A percentile compares a stretch with the other conserved stretches of the same genome.
phyloP scores from a whole-genome alignment of 1,284 basidiomycete species.

The Ustilago cynodontis region DNA sequence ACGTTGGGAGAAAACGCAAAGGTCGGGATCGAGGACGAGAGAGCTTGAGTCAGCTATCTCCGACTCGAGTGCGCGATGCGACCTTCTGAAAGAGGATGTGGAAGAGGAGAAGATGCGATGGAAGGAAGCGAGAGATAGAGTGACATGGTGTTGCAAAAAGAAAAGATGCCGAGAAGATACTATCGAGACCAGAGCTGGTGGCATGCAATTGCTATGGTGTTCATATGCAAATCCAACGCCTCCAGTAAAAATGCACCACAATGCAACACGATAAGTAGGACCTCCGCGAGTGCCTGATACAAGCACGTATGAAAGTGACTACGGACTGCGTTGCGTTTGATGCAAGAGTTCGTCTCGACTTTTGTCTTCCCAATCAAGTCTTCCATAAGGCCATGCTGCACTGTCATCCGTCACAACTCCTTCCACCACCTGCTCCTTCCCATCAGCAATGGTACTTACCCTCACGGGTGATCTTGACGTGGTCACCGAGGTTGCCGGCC shows the following conservation, averaged over 20 bases:
- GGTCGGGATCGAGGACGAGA: conserved; percentile 54
- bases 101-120: background rate
- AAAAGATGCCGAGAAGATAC: background rate
- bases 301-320: background rate
- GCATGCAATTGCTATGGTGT: background rate
- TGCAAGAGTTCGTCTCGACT: background rate
- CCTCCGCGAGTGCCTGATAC: background rate
- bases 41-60: conserved; percentile 54
- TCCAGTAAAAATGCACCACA: background rate
- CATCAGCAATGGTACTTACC: conserved; percentile 53
- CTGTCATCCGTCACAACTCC: background rate
- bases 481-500: conserved; percentile 75
- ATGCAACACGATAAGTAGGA: background rate
- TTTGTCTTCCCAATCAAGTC: background rate
- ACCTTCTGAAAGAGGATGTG: conserved; percentile 10
- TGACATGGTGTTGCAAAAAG: background rate
- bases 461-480: conserved; percentile 70
- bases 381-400: too few species aligned
- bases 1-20: conserved; percentile 18
- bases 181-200: background rate
- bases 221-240: background rate
- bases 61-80: conserved; percentile 48
- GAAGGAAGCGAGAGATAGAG: background rate
- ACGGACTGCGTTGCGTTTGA: background rate
- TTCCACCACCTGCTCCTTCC: background rate